Conservation (phyloP, 495 filamentous ascomycete genomes). For the Pyrenopolyporus hunteri region DNA sequence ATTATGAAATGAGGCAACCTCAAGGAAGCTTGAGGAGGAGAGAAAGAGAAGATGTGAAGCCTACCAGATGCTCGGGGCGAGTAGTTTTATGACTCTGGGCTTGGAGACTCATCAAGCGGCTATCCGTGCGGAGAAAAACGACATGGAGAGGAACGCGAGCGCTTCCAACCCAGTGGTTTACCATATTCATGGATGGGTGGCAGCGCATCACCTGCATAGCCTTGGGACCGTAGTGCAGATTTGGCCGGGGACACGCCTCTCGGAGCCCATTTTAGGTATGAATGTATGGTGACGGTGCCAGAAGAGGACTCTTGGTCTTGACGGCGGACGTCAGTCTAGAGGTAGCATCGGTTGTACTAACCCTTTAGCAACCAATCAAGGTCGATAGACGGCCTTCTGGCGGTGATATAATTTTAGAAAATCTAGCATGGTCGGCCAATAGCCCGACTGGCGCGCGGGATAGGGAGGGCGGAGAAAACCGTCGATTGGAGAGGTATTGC, state of each 20-base stretch:
- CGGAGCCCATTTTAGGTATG: conserved; percentile 34
- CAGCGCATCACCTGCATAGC: conserved; percentile 33
- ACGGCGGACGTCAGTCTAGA: conserved; percentile 25
- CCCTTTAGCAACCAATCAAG: conserved; percentile 31
- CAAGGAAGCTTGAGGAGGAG: conserved; percentile 46
- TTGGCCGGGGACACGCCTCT: conserved; percentile 24
- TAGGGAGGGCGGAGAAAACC: conserved; percentile 24
- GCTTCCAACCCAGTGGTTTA: conserved; percentile 37
- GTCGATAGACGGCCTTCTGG: background rate
- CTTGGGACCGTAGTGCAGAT: conserved; percentile 34
- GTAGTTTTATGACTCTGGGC: conserved; percentile 44
- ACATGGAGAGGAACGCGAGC: conserved; percentile 29
- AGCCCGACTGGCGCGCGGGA: conserved; percentile 30
- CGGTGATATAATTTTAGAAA: conserved; percentile 39
- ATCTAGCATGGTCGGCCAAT: conserved; percentile 31
- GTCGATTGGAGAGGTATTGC: conserved; percentile 34
- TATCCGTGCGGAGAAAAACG: conserved; percentile 30
- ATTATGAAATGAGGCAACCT: conserved; percentile 45
- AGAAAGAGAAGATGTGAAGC: conserved; percentile 27
- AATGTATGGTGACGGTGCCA: conserved; percentile 31
- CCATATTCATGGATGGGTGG: conserved; percentile 24
- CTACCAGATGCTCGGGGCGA: conserved; percentile 36
- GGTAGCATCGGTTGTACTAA: conserved; percentile 24
- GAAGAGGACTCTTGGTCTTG: conserved; percentile 30
- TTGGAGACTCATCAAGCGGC: conserved; percentile 34